These are phyloP conservation scores for Saccharomycopsis sp. DNA, from an alignment of 805 yeast species.

Conservation along the genomic window DNA sequence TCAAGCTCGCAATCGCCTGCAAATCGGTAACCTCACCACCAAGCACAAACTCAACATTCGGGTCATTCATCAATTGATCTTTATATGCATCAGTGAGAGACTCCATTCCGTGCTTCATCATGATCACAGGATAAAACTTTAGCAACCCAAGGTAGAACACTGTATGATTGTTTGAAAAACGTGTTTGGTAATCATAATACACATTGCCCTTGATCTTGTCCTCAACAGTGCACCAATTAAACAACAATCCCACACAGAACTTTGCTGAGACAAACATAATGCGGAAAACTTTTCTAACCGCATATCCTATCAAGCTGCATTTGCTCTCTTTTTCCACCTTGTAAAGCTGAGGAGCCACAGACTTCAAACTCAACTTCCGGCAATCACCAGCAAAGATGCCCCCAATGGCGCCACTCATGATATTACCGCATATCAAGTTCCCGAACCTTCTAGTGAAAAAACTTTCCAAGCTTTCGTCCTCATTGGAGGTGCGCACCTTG, in stretches of 20 bases:
- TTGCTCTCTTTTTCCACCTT: conserved; percentile 38
- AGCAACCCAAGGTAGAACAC: no score
- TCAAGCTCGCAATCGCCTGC: background rate
- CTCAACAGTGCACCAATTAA: background rate
- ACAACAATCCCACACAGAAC: background rate
- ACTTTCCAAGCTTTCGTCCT: conserved; percentile 65
- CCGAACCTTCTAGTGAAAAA: conserved; percentile 70
- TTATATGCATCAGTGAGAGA: conserved; percentile 39
- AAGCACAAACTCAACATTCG: conserved; percentile 35
- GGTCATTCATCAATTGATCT: conserved; percentile 28
- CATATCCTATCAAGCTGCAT: conserved; percentile 1
- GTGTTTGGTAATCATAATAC: no score
- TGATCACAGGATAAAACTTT: conserved; percentile 52
- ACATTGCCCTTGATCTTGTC: no score
- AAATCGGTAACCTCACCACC: conserved; percentile 24
- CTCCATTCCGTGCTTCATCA: conserved; percentile 48
- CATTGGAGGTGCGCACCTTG: background rate
- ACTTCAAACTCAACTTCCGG: conserved; percentile 39
- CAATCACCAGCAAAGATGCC: conserved; percentile 92
- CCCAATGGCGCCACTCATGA: conserved; percentile 74
- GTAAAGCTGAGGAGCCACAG: conserved; percentile 25
- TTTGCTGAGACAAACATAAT: no score
- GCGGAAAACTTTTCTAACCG: conserved; percentile 13
- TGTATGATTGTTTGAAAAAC: no score
- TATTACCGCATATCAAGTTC: conserved; percentile 32